Percentiles rank a stretch among this genome's conserved stretches.
These are phyloP conservation scores for Cladorrhinum sp. DNA, from an alignment of 2,329 filamentous ascomycete species.

Conservation along the genomic window DNA sequence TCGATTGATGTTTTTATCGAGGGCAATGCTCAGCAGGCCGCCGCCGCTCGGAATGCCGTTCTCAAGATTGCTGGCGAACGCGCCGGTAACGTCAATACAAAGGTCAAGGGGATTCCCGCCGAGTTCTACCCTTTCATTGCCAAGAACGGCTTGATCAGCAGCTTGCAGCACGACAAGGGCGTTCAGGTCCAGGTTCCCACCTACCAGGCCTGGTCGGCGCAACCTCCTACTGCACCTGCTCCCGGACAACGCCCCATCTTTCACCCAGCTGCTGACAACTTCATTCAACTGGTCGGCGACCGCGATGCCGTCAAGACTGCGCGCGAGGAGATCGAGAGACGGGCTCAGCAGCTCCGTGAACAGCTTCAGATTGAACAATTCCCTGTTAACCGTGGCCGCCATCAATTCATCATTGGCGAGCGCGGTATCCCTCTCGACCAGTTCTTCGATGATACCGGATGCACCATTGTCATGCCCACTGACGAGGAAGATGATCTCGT, in stretches of 20 bases:
- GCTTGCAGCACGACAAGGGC: conserved; percentile 69
- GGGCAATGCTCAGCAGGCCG: conserved; percentile 84
- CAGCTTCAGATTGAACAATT: conserved; percentile 76
- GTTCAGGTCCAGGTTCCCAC: conserved; percentile 80
- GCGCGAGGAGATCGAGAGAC: conserved; percentile 75
- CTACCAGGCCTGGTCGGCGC: conserved; percentile 71
- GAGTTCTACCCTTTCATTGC: conserved; percentile 96
- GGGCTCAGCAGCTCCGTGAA: conserved; percentile 70
- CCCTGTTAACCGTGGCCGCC: conserved; percentile 78
- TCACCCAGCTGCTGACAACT: conserved; percentile 65
- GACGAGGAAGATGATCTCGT: conserved; percentile 78
- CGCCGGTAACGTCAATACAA: conserved; percentile 75
- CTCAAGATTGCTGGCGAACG: conserved; percentile 84
- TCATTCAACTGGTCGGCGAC: conserved; percentile 85
- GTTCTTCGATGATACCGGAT: conserved; percentile 88
- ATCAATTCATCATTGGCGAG: conserved; percentile 92
- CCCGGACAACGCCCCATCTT: conserved; percentile 69
- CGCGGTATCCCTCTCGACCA: conserved; percentile 76
- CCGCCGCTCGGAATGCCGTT: conserved; percentile 79
- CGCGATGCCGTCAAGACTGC: conserved; percentile 76
- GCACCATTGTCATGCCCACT: conserved; percentile 76
- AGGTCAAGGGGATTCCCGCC: conserved; percentile 78
- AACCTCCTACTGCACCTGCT: conserved; percentile 60
- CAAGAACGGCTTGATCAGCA: conserved; percentile 63
- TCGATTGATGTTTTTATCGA: conserved; percentile 85